Base-by-base conservation (phyloP, 1,284 basidiomycete genomes). In the Mycosarcoma mackinlayi region DNA sequence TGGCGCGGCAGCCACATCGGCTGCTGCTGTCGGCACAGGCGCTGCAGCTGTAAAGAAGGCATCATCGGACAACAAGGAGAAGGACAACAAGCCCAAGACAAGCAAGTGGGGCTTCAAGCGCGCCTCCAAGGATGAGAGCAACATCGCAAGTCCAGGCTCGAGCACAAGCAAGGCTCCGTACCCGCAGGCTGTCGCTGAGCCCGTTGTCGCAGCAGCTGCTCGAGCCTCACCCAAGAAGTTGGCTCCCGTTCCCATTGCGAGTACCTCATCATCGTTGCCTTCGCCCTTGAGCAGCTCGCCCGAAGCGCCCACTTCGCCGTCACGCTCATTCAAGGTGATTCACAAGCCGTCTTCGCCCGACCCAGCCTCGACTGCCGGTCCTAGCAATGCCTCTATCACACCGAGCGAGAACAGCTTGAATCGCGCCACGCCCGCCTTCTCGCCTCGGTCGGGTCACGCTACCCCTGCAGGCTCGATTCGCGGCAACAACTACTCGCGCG, bases 101-200 rank as follows among this genome's bases (percentile, higher is more conserved):
- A 55, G 47, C 41, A 71, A 63, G 44, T 71, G 68, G 68, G 68
- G 63, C 30, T 71, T 66, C 55, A 71, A 66, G 52, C 63, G 68
- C 27, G 44, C 51, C 16, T 66, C 68, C 38, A 61, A 71, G 50
- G 62, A 71, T 40, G 28, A 39, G 42, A 21, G 38, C 24, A 39
- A 11, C 51, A n/a, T n/a, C n/a, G n/a, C n/a, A n/a, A n/a, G n/a
- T n/a, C n/a, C n/a, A n/a, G n/a, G n/a, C n/a, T n/a, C n/a, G n/a
- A n/a, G n/a, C n/a, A 39, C 47, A 14, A 59, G 31, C 52, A 66
- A 60, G 57, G 57, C 45, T 16, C 63, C 63, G 8, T 66, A 66
- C 42, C 63, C 63, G n/a, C 57, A 53, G 18, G 59, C 64, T 4
- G 49, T 67, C 16, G 52, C 64, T 35, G 63, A 52, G 33, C 48